Percentiles rank a stretch among this genome's conserved stretches.
These are phyloP conservation scores for Colletotrichum musicola DNA, from an alignment of 2,329 filamentous ascomycete species.

Conservation along the genomic window DNA sequence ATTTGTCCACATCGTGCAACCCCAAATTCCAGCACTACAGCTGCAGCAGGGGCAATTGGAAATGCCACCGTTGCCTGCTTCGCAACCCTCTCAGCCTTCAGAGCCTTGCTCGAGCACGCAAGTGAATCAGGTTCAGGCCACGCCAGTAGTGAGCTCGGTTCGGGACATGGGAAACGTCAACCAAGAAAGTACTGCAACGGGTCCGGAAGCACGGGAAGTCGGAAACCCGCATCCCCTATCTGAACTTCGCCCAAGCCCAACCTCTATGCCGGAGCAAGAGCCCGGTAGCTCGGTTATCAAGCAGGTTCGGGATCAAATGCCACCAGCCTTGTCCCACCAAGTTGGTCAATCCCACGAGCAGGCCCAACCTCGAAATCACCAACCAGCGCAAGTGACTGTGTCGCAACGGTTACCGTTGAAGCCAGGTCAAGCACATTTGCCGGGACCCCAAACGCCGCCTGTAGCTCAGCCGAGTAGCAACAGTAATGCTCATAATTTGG, in stretches of 20 bases:
- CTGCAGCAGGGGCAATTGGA: not conserved
- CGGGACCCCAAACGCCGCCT: not conserved
- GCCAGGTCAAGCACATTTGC: not conserved
- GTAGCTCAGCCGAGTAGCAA: slow-evolving; percentile 2
- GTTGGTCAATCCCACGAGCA: too few species aligned
- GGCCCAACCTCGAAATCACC: not conserved
- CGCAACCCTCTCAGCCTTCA: slow-evolving; percentile 5
- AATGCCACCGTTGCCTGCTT: not conserved
- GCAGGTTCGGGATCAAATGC: too few species aligned
- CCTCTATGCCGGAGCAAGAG: too few species aligned
- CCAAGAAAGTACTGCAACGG: not conserved
- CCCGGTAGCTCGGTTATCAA: too few species aligned
- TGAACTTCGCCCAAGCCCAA: too few species aligned
- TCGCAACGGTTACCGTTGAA: not conserved
- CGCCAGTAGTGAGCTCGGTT: not conserved
- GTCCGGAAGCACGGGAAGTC: not conserved
- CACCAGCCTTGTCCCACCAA: too few species aligned
- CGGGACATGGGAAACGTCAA: not conserved
- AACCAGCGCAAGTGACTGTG: not conserved
- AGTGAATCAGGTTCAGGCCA: not conserved
- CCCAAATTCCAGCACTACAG: not conserved
- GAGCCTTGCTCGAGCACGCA: not conserved
- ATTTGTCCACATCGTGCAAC: not conserved
- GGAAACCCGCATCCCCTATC: too few species aligned
- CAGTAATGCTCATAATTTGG: slow-evolving; percentile 5